Evolutionary conservation across 2,329 filamentous ascomycete species (phyloP).

Genomic region (Hypoxylon sp.): DNA sequence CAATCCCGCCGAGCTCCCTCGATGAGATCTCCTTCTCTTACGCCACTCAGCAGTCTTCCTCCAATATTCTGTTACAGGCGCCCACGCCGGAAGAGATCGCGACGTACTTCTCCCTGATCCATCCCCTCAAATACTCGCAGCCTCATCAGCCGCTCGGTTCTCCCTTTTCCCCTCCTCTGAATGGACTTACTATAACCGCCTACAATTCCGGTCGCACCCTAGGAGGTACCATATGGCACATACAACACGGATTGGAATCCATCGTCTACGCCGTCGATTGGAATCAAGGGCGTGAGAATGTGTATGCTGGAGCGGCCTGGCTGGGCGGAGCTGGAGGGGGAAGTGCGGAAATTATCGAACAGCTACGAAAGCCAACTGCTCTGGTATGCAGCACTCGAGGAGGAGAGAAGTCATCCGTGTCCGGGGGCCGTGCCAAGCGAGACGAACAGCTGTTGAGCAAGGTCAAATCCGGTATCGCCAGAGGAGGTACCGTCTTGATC

Average conservation of each 20-base stretch:
- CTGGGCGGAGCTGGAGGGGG: conserved; percentile 81
- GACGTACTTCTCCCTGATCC: conserved; percentile 88
- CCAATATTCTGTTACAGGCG: conserved; percentile 69
- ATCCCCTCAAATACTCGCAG: conserved; percentile 95
- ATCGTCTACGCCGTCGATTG: conserved; percentile 98
- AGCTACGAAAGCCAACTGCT: conserved; percentile 90
- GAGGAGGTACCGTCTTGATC: conserved; percentile 90
- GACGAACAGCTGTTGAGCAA: conserved; percentile 87
- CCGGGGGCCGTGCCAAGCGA: conserved; percentile 78
- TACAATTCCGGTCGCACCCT: conserved; percentile 97
- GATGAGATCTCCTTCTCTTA: conserved; percentile 67
- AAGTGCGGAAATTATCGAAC: conserved; percentile 90
- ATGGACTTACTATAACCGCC: conserved; percentile 91
- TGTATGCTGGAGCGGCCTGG: conserved; percentile 93
- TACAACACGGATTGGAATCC: conserved; percentile 94
- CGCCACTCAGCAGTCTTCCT: conserved; percentile 57
- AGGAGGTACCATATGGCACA: conserved; percentile 98
- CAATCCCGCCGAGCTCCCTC: conserved; percentile 77
- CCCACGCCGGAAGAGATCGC: conserved; percentile 90
- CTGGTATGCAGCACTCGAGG: conserved; percentile 90
- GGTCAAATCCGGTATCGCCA: conserved; percentile 78
- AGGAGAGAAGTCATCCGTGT: conserved; percentile 72
- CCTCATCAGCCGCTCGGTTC: conserved; percentile 89
- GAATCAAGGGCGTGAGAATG: conserved; percentile 97
- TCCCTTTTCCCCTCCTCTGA: conserved; percentile 86